Evolutionary conservation across 176 grass and related monocot species (phyloP).

Genomic region (Dendrocalamus sinicus): DNA sequence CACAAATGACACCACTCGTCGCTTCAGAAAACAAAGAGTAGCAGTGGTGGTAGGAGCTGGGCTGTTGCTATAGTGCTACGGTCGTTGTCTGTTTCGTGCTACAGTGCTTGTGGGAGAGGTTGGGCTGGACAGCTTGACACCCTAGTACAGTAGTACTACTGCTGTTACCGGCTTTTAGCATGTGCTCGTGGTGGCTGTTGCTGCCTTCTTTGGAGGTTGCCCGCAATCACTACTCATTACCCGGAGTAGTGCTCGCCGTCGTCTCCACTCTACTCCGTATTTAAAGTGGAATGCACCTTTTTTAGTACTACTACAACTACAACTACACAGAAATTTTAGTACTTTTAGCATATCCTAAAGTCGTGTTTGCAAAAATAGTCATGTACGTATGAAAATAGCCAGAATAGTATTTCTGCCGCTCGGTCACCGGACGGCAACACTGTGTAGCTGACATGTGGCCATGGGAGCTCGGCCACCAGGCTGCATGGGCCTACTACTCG

Average conservation of each 20-base stretch:
- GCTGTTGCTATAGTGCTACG: neutral
- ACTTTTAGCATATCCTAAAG: too few relatives aligned
- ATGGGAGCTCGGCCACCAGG: too few relatives aligned
- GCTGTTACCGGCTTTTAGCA: neutral
- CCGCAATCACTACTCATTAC: conserved; percentile 1
- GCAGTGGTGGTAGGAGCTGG: neutral
- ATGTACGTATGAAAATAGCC: too few relatives aligned
- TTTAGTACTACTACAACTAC: neutral
- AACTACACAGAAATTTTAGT: too few relatives aligned
- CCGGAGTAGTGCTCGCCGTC: neutral
- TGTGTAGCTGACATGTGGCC: too few relatives aligned
- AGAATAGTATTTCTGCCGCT: rapidly evolving
- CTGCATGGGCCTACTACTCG: too few relatives aligned
- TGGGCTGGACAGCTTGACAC: conserved; percentile 12
- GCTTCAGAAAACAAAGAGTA: neutral
- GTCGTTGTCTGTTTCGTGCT: neutral
- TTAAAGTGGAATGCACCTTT: neutral
- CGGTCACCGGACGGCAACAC: rapidly evolving
- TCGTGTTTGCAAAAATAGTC: too few relatives aligned
- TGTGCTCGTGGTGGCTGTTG: neutral
- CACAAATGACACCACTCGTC: neutral
- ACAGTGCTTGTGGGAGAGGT: neutral
- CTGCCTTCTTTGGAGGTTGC: neutral
- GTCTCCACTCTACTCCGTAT: too few relatives aligned
- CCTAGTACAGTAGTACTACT: too few relatives aligned